phyloP scores from a whole-genome alignment of 169 alveolate genomes.

The Plasmodium yoelii region DNA sequence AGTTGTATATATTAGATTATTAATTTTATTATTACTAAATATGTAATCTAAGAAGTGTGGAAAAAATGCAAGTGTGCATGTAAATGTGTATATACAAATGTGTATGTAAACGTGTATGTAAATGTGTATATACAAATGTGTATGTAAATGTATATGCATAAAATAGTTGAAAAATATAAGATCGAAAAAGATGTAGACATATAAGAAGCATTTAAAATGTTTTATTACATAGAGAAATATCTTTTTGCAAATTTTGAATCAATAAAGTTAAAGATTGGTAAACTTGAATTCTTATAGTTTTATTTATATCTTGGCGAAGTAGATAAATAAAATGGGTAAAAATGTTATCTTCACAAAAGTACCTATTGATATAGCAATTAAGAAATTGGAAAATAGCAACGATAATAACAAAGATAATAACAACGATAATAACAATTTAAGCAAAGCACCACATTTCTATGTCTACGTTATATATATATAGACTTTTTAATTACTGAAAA shows the following conservation, averaged over 20 bases:
- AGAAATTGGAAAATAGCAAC: background rate
- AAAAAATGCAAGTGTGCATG: no score
- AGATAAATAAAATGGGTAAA: conserved; percentile 52
- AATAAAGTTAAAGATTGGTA: conserved; percentile 54
- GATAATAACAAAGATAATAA: no score
- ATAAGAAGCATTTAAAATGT: no score
- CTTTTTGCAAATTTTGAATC: conserved; percentile 58
- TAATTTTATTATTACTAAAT: conserved; percentile 60
- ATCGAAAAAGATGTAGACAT: background rate
- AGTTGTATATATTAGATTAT: conserved; percentile 52
- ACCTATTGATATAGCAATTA: conserved; percentile 12
- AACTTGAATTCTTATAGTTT: conserved; percentile 40
- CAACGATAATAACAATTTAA: no score
- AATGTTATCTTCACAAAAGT: conserved; percentile 67
- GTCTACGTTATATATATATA: background rate
- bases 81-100: background rate
- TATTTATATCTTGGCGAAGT: conserved; percentile 48
- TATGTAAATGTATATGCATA: background rate
- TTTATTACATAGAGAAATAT: conserved; percentile 41
- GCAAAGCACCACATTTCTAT: background rate
- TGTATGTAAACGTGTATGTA: background rate
- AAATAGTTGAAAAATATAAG: no score
- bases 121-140: background rate
- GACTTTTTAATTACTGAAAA: conserved; percentile 30
- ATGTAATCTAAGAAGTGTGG: conserved; percentile 25